Conservation (phyloP, 495 filamentous ascomycete species). For the Tuber indicum region DNA sequence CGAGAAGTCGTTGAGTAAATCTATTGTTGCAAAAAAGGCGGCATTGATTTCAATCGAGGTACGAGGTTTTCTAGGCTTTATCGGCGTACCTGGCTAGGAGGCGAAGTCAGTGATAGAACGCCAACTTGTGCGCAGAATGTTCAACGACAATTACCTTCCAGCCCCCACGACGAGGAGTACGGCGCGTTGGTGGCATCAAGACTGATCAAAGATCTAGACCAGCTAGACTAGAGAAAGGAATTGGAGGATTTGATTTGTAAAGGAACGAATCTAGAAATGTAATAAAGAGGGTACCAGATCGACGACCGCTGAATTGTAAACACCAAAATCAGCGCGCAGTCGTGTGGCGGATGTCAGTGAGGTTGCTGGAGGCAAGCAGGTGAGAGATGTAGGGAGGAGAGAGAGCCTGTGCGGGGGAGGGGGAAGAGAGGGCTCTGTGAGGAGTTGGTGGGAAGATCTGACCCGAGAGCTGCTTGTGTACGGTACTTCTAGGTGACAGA, state of each 20-base stretch:
- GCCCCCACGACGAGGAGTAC: background rate
- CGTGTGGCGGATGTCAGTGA: background rate
- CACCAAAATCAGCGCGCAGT: background rate
- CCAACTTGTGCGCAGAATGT: background rate
- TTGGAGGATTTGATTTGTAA: background rate
- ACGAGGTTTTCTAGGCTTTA: background rate
- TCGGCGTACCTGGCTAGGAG: background rate
- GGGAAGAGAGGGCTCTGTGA: background rate
- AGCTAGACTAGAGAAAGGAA: background rate
- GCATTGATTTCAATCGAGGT: background rate
- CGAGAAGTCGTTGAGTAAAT: constrained; percentile 35
- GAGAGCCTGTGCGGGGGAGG: background rate
- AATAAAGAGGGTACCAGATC: background rate
- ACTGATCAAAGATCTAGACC: background rate
- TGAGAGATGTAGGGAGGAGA: background rate
- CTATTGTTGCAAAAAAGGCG: constrained; percentile 12
- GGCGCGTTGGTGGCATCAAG: background rate
- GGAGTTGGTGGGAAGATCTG: background rate
- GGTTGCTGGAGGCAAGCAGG: background rate
- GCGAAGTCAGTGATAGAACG: background rate
- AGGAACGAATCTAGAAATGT: background rate
- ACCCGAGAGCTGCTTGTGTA: background rate
- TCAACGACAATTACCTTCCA: background rate
- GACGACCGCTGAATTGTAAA: background rate
- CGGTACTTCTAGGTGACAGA: background rate